Evolutionary conservation across 2,329 filamentous ascomycete species (phyloP).

Genomic region (Aspergillus nomiae): DNA sequence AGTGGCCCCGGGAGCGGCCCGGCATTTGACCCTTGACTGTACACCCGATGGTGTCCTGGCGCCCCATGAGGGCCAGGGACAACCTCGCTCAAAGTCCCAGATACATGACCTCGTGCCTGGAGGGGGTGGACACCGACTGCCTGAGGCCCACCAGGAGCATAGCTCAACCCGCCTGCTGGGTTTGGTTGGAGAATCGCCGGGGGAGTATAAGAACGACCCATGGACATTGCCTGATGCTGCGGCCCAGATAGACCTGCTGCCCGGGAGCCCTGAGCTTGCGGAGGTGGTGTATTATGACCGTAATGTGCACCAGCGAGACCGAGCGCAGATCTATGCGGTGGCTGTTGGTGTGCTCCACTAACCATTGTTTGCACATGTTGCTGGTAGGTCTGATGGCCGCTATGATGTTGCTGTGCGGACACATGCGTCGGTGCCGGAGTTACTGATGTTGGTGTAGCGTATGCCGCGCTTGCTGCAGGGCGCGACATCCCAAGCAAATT

Average conservation of each 20-base stretch:
- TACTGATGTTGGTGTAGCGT: slow-evolving; percentile 27
- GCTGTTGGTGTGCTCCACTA: slow-evolving; percentile 37
- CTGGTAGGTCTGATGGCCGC: slow-evolving; percentile 35
- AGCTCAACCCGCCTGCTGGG: slow-evolving; percentile 30
- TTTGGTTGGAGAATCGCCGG: slow-evolving; percentile 36
- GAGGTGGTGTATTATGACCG: slow-evolving; percentile 38
- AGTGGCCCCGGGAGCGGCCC: slow-evolving; percentile 30
- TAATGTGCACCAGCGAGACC: slow-evolving; percentile 33
- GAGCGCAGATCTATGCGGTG: slow-evolving; percentile 35
- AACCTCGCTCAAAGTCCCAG: slow-evolving; percentile 27
- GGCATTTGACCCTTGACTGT: slow-evolving; percentile 38
- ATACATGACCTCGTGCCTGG: slow-evolving; percentile 28
- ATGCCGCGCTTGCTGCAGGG: slow-evolving; percentile 26
- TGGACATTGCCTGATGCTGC: slow-evolving; percentile 27
- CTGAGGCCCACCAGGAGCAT: slow-evolving; percentile 28
- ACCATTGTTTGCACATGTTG: slow-evolving; percentile 43
- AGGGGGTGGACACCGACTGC: slow-evolving; percentile 27
- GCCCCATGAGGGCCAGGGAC: slow-evolving; percentile 21
- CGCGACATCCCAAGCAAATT: slow-evolving; percentile 33
- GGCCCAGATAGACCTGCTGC: slow-evolving; percentile 26
- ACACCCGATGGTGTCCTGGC: slow-evolving; percentile 37
- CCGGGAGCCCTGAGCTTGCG: slow-evolving; percentile 30
- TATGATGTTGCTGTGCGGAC: slow-evolving; percentile 19
- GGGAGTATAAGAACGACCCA: slow-evolving; percentile 44
- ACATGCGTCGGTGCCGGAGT: slow-evolving; percentile 27